phyloP scores from a whole-genome alignment of 352 stramenopile species.

The Albugo laibachii region DNA sequence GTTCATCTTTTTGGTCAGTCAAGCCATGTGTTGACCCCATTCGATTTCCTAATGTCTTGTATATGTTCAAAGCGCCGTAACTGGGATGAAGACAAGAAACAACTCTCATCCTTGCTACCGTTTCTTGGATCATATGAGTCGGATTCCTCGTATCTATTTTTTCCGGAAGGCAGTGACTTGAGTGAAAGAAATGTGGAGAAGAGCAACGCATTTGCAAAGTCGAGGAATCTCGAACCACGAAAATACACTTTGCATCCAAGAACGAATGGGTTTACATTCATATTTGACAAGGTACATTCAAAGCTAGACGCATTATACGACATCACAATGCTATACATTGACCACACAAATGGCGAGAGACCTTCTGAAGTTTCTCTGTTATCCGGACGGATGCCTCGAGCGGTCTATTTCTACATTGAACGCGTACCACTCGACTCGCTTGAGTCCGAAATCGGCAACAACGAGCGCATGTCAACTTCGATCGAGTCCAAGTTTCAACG shows the following conservation, averaged over 20 bases:
- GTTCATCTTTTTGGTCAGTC: conserved; percentile 52
- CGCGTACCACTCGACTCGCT: conserved; percentile 18
- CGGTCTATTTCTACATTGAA: conserved; percentile 56
- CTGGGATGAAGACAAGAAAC: conserved; percentile 35
- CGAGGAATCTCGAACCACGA: conserved; percentile 18
- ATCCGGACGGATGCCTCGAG: conserved; percentile 27
- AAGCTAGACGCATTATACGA: conserved; percentile 59
- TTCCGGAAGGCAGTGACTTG: conserved; percentile 67
- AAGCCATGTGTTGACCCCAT: not conserved
- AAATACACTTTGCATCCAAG: conserved; percentile 57
- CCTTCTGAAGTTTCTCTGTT: conserved; percentile 46
- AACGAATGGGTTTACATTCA: conserved; percentile 56
- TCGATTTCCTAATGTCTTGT: conserved; percentile 4
- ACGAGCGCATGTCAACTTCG: conserved; percentile 23
- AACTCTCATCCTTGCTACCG: conserved; percentile 28
- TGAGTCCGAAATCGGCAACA: conserved; percentile 9
- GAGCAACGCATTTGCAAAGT: conserved; percentile 31
- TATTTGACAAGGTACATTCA: conserved; percentile 33
- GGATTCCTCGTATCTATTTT: conserved; percentile 48
- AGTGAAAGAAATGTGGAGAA: conserved; percentile 40
- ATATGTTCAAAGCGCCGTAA: conserved; percentile 17
- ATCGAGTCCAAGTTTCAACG: conserved; percentile 40
- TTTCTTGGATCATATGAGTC: conserved; percentile 27
- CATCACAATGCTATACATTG: conserved; percentile 66
- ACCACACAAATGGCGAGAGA: conserved; percentile 31